Evolutionary conservation across 768 basidiomycete genomes (phyloP), one percentile per base, ranked within the genome.

Genomic region (Cystobasidium onofrii): DNA sequence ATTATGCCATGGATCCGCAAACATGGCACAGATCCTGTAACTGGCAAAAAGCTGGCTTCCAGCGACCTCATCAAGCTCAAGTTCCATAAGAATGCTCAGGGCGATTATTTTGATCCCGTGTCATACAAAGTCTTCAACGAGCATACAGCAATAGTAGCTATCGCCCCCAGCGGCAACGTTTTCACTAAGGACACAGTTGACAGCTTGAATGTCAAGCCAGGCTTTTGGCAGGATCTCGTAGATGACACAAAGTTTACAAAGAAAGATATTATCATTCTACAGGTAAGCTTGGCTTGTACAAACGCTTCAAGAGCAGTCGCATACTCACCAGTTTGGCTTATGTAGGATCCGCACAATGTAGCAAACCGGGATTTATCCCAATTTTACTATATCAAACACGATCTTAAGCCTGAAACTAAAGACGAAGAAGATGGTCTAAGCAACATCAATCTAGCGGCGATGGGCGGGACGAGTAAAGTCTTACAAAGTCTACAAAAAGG

Each of bases 71-170:
- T 83, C 80, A 81, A 81, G 77, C 80, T 84, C 61, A 81, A 83
- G 75, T 84, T 83, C 74, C 79, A 78, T 79, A 80, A 81, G 73
- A 81, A 80, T 74, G 71, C 75, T 25, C 75, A 80, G 7, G 79
- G 93, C 88, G 79, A 90, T 0, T 84, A 87, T 7, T 89, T 96
- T 80, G 96, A 99, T 80, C 96, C 96, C 0, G 92, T 99, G 54
- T 92, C 92, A 1, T 99, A 95, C 86, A 98, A 97, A 81, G 89
- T 91, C 1, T 96, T 99, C 85, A 93, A 86, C 79, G 89, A 95
- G 75, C 95, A 98, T 80, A 94, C 95, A 0, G 90, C 97, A 79
- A 90, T 99, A 70, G 90, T 92, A 43, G 90, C 91, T 50, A 88
- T 96, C 76, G 88, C 88, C 6, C 89, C 87, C 0, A 92, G 92